Percentiles rank a stretch among this genome's conserved stretches.
These are phyloP conservation scores for Geoglossum glabrum DNA, from an alignment of 495 filamentous ascomycete genomes.

Conservation along the genomic window DNA sequence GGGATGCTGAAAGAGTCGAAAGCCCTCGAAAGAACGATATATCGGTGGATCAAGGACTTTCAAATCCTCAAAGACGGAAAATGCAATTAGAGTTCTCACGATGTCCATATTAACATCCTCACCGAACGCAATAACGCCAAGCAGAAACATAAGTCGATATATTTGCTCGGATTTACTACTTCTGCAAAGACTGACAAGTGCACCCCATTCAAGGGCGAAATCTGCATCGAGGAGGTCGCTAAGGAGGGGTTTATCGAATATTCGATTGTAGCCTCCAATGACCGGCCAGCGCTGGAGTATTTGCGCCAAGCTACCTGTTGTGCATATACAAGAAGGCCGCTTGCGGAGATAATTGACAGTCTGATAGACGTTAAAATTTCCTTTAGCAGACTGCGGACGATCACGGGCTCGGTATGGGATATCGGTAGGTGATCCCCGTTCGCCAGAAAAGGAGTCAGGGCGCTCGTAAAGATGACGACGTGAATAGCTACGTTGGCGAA, in stretches of 20 bases:
- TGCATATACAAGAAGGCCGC: conserved; percentile 12
- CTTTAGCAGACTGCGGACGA: not conserved
- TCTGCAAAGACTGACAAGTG: conserved; percentile 19
- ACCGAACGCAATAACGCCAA: conserved; percentile 21
- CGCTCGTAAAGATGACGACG: conserved; percentile 24
- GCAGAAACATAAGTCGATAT: conserved; percentile 23
- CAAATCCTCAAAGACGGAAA: conserved; percentile 18
- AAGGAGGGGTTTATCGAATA: conserved; percentile 6
- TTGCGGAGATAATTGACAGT: conserved; percentile 13
- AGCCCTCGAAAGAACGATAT: conserved; percentile 15
- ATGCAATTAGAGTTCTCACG: conserved; percentile 19
- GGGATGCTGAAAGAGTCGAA: conserved; percentile 12
- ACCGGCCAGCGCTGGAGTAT: conserved; percentile 18
- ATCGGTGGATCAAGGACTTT: conserved; percentile 16
- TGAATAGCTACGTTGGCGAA: conserved; percentile 19
- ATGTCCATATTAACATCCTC: conserved; percentile 18
- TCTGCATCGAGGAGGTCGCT: conserved; percentile 17
- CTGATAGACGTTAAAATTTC: conserved; percentile 16
- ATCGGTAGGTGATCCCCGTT: conserved; percentile 1
- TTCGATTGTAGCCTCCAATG: conserved; percentile 20
- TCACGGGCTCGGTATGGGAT: conserved; percentile 7
- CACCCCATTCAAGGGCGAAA: conserved; percentile 24
- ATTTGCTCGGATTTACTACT: conserved; percentile 8
- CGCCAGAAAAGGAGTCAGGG: not conserved
- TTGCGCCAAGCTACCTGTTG: conserved; percentile 12